phyloP scores from a whole-genome alignment of 345 rosid species.

The Sonneratia caseolaris region DNA sequence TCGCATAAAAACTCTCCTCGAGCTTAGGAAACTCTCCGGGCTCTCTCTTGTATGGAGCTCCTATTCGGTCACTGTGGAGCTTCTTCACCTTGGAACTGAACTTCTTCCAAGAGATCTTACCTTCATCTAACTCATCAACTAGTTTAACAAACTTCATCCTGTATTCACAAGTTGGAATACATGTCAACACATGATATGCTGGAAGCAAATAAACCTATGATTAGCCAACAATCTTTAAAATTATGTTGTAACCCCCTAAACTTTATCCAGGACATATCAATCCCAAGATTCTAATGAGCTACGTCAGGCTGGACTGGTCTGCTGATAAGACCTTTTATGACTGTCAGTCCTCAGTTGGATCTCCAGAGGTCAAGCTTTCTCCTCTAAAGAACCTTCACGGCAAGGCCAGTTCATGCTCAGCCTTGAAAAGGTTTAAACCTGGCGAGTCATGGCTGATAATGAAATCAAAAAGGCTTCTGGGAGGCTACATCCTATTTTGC shows the following conservation, averaged over 20 bases:
- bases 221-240: neutral
- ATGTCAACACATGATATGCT: neutral
- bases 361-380: neutral
- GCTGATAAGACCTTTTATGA: too few species aligned
- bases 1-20: slow-evolving; percentile 84
- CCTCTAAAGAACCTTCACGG: neutral
- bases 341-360: neutral
- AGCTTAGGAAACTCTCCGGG: slow-evolving; percentile 75
- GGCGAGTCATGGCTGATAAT: neutral
- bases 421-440: neutral
- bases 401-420: neutral
- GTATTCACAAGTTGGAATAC: slow-evolving; percentile 18
- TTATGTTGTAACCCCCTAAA: neutral
- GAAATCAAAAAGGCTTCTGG: neutral
- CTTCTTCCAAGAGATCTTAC: slow-evolving; percentile 70
- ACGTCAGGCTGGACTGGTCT: neutral
- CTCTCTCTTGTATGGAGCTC: slow-evolving; percentile 68
- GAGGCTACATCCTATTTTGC: neutral
- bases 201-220: neutral
- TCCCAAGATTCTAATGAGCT: neutral
- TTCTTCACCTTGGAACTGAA: slow-evolving; percentile 76
- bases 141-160: slow-evolving; percentile 81
- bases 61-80: slow-evolving; percentile 59
- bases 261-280: neutral
- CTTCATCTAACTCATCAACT: slow-evolving; percentile 70